These are phyloP conservation scores for Crithidia bombi DNA, from an alignment of 208 protist genomes.

Conservation along the genomic window DNA sequence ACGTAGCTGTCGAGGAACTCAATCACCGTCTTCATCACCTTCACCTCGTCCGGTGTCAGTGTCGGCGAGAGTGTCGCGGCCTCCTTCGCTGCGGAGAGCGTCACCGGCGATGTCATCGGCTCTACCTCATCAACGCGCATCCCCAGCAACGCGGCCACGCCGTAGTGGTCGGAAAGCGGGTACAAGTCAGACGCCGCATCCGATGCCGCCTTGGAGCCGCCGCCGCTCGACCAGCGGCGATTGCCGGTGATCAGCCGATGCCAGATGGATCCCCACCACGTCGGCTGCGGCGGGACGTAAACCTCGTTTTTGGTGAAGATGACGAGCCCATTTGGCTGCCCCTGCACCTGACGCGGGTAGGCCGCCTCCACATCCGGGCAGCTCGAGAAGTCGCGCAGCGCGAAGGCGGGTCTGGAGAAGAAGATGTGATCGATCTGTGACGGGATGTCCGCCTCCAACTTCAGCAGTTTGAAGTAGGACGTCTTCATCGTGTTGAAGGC, in stretches of 20 bases:
- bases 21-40: constrained; percentile 43
- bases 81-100: neutral
- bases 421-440: constrained; percentile 91
- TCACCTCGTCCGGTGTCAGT: constrained; percentile 49
- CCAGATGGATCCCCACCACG: constrained; percentile 21
- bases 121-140: constrained; percentile 28
- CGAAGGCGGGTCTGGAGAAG: constrained; percentile 52
- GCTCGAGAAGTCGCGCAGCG: constrained; percentile 58
- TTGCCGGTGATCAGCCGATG: constrained; percentile 29
- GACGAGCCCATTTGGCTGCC: constrained; percentile 63
- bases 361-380: constrained; percentile 67
- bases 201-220: neutral
- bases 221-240: neutral
- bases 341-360: constrained; percentile 44
- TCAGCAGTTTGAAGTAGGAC: constrained; percentile 80
- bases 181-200: constrained; percentile 26
- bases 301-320: constrained; percentile 82
- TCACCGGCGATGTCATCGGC: constrained; percentile 1
- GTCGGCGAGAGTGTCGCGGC: neutral
- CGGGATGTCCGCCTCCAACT: constrained; percentile 73
- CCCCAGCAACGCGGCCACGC: constrained; percentile 71
- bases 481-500: constrained; percentile 76
- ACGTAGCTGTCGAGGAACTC: constrained; percentile 54
- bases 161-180: constrained; percentile 89
- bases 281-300: constrained; percentile 22